phyloP scores from a whole-genome alignment of 2,329 filamentous ascomycete genomes.

The Diplodia mutila region DNA sequence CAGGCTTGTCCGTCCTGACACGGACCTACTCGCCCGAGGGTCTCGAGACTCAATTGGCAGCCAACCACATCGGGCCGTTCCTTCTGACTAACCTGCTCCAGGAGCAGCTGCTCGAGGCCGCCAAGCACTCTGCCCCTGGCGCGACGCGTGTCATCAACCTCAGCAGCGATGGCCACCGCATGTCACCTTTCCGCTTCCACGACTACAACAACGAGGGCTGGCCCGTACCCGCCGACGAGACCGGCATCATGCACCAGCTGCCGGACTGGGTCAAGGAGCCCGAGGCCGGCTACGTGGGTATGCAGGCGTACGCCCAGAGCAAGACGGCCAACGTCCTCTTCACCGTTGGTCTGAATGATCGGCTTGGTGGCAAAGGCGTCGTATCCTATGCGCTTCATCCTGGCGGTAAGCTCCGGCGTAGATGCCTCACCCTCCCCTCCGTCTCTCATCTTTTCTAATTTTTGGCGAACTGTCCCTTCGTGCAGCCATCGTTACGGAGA shows the following conservation, averaged over 20 bases:
- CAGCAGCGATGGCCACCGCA: slow-evolving; percentile 31
- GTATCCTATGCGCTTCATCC: slow-evolving; percentile 39
- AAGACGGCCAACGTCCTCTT: slow-evolving; percentile 37
- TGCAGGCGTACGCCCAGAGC: slow-evolving; percentile 31
- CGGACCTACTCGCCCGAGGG: slow-evolving; percentile 43
- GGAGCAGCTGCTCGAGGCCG: slow-evolving; percentile 44
- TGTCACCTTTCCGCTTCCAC: slow-evolving; percentile 28
- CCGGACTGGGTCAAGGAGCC: neutral
- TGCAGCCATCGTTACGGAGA: neutral
- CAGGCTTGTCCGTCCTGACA: slow-evolving; percentile 40
- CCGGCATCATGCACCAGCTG: neutral
- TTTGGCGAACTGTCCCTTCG: neutral
- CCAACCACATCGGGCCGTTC: slow-evolving; percentile 52
- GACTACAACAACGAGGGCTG: slow-evolving; percentile 30
- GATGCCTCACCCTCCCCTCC: too few species aligned
- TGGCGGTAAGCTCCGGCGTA: too few species aligned
- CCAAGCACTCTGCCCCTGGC: slow-evolving; percentile 27
- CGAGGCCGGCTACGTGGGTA: slow-evolving; percentile 19
- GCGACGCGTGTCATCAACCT: slow-evolving; percentile 37
- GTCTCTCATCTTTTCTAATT: too few species aligned
- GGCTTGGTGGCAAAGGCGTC: slow-evolving; percentile 33
- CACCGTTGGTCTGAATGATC: slow-evolving; percentile 32
- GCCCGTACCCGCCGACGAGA: neutral
- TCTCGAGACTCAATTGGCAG: slow-evolving; percentile 51
- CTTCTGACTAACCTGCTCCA: slow-evolving; percentile 50